A percentile compares a stretch with the other conserved stretches of the same genome.
Evolutionary conservation across 139 green algal species (phyloP).

Genomic region (Tetraselmis chui): DNA sequence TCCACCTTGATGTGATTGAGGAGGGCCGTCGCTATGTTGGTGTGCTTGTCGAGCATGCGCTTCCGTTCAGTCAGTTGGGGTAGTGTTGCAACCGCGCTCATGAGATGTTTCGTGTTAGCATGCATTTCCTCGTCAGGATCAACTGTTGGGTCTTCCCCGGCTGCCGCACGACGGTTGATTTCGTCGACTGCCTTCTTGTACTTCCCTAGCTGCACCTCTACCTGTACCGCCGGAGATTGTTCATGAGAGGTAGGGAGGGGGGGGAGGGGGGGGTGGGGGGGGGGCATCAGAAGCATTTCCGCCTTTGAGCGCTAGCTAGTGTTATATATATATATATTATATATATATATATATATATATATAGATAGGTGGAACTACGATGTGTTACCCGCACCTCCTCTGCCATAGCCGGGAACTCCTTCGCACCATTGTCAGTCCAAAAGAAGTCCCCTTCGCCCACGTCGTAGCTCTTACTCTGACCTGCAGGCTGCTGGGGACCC

Average conservation of each 20-base stretch:
- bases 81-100: constrained; percentile 71
- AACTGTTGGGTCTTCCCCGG: constrained; percentile 13
- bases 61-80: constrained; percentile 75
- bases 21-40: constrained; percentile 86
- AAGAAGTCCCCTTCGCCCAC: constrained; percentile 59
- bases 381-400: constrained; percentile 36
- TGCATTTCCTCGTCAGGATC: constrained; percentile 53
- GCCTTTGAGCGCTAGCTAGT: no score
- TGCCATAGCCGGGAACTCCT: constrained; percentile 50
- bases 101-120: constrained; percentile 67
- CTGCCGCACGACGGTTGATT: constrained; percentile 71
- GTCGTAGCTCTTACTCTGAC: constrained; percentile 72
- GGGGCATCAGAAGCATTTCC: no score
- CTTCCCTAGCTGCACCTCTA: constrained; percentile 42
- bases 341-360: no score
- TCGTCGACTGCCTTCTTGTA: constrained; percentile 90
- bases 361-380: no score
- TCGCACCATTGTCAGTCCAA: constrained; percentile 31
- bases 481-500: no score
- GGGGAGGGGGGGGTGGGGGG: background rate
- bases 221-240: no score
- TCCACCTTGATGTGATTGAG: constrained; percentile 83
- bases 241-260: no score
- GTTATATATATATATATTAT: no score
- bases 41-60: constrained; percentile 97